Percentiles rank a stretch among this genome's conserved stretches.
These are phyloP conservation scores for Yamadazyma jaroonii DNA, from an alignment of 1,139 yeast species.

Conservation along the genomic window DNA sequence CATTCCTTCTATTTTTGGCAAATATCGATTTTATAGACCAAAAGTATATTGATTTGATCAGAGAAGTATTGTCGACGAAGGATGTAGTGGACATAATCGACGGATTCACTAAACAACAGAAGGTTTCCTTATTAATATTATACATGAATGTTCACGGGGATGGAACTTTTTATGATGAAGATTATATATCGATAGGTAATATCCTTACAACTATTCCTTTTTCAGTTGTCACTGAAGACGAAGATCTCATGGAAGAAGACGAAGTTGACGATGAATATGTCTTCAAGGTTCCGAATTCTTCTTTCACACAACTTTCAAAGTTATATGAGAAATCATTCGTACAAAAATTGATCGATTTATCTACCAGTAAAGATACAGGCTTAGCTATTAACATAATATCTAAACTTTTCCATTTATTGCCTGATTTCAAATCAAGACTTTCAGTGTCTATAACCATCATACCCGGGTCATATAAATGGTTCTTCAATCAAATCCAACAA, in stretches of 20 bases:
- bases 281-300: slow-evolving; percentile 4
- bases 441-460: slow-evolving; percentile 37
- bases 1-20: slow-evolving; percentile 20
- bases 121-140: slow-evolving; percentile 18
- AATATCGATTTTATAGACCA: not conserved
- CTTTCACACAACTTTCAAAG: slow-evolving; percentile 10
- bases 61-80: not conserved
- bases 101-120: slow-evolving; percentile 5
- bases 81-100: not conserved
- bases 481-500: slow-evolving; percentile 20
- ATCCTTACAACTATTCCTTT: slow-evolving; percentile 23
- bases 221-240: slow-evolving; percentile 12
- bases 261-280: slow-evolving; percentile 5
- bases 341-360: slow-evolving; percentile 19
- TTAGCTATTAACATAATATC: slow-evolving; percentile 22
- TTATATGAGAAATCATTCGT: slow-evolving; percentile 26
- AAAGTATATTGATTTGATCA: slow-evolving; percentile 1
- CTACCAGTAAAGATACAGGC: slow-evolving; percentile 12
- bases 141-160: slow-evolving; percentile 20
- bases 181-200: slow-evolving; percentile 21
- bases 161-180: slow-evolving; percentile 15
- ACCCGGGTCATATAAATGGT: slow-evolving; percentile 31
- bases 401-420: slow-evolving; percentile 28
- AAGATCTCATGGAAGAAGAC: slow-evolving; percentile 12
- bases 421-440: slow-evolving; percentile 28